These are phyloP conservation scores for Ceratobasidium sp. DNA, from an alignment of 1,284 basidiomycete genomes.

Conservation along the genomic window DNA sequence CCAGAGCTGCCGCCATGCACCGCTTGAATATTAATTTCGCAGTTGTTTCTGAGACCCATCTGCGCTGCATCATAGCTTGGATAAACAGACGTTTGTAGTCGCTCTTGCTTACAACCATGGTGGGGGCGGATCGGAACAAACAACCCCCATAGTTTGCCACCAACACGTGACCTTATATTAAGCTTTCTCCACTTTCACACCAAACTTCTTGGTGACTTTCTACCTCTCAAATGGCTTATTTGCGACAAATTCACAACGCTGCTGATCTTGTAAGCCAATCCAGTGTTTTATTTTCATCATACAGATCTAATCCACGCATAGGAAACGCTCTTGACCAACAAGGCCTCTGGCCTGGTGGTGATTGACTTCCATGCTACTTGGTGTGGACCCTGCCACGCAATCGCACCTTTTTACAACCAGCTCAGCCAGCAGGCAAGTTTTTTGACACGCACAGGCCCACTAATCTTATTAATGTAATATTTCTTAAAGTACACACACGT, in stretches of 20 bases:
- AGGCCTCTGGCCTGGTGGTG: constrained; percentile 50
- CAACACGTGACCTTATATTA: constrained; percentile 13
- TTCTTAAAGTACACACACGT: constrained; percentile 49
- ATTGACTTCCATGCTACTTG: constrained; percentile 55
- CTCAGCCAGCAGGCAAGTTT: constrained; percentile 49
- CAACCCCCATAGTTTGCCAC: constrained; percentile 2
- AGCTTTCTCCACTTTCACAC: not conserved
- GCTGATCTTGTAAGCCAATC: constrained; percentile 19
- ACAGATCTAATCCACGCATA: not conserved
- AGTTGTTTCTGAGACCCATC: constrained; percentile 40
- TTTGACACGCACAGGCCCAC: not conserved
- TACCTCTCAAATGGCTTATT: constrained; percentile 25
- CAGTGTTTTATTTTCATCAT: no score
- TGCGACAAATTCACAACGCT: constrained; percentile 24
- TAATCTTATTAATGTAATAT: not conserved
- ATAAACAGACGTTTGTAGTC: constrained; percentile 42
- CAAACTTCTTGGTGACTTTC: not conserved
- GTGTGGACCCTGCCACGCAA: constrained; percentile 53
- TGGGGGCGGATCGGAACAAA: constrained; percentile 22
- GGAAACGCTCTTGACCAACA: constrained; percentile 41
- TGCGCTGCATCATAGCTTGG: constrained; percentile 38
- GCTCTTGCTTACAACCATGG: constrained; percentile 43
- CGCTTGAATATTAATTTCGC: constrained; percentile 29
- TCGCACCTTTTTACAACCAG: constrained; percentile 50
- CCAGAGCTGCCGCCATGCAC: constrained; percentile 32